Evolutionary conservation across 768 basidiomycete genomes (phyloP), one percentile per base, ranked within the genome.

Genomic region (Trametes cingulata): DNA sequence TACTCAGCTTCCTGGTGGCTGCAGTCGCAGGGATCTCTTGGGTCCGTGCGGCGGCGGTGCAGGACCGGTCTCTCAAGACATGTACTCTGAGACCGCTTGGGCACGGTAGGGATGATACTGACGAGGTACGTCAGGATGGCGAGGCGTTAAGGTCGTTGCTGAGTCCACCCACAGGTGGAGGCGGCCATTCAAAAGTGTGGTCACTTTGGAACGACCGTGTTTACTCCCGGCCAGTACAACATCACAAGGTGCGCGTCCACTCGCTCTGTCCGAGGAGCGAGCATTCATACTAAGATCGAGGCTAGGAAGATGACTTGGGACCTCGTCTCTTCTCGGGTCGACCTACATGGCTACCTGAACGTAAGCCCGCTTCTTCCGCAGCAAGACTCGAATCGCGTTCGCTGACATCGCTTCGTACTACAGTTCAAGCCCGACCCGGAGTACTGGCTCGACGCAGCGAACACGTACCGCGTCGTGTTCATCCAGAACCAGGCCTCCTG

Each of bases 401-500:
- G 33, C 12, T 4, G 15, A 6, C 27, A 15, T 22, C 33, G 19
- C 33, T 13, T 42, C 25, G 14, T 17, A 15, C 27, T 29, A 10
- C 51, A 85, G 84, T 85, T 84, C 69, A 69, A 76, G 10, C 82
- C 84, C 7, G 74, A 84, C 64, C 75, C 84, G 39, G 68, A 84
- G 56, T 84, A 75, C 65, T 85, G 85, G 85, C 72, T 85, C 43
- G 72, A 85, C 57, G 65, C 78, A 22, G 72, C 73, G 50, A 85
- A 81, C 64, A 86, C 84, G 0, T 85, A 82, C 66, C 78, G 82
- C 19, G 84, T 84, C 17, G 80, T 85, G 20, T 85, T 83, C 67
- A 83, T 86, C 55, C 84, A 85, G 82, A 77, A 73, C 63, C 85
- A 86, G 74, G 82, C 84, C 0, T 85, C 85, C 7, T 86, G 84